Conservation (phyloP, 1,139 yeast species). For the Debaryomycetaceae sp. region DNA sequence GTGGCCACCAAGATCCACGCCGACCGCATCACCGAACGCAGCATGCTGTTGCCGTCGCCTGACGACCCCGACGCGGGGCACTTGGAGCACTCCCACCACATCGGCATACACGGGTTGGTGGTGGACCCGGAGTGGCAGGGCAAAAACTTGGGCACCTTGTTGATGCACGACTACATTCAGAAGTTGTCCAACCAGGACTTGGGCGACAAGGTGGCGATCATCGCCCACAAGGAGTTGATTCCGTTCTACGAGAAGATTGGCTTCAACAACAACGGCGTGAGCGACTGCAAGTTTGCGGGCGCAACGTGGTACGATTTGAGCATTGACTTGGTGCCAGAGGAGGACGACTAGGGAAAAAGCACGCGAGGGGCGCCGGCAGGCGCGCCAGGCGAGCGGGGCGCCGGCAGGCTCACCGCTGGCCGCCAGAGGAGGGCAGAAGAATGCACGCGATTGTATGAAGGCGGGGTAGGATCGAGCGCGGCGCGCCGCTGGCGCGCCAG, state of each 20-base stretch:
- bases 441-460: too few relatives aligned
- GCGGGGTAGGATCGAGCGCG: too few relatives aligned
- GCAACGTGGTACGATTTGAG: slow-evolving; percentile 65
- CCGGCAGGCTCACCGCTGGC: too few relatives aligned
- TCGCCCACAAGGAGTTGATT: slow-evolving; percentile 65
- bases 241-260: slow-evolving; percentile 82
- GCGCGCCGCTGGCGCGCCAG: too few relatives aligned
- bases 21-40: slow-evolving; percentile 51
- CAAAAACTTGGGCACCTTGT: slow-evolving; percentile 73
- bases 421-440: too few relatives aligned
- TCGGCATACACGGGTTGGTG: slow-evolving; percentile 82
- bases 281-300: slow-evolving; percentile 58
- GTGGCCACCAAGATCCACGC: slow-evolving; percentile 70
- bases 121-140: slow-evolving; percentile 79
- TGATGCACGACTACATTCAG: slow-evolving; percentile 86
- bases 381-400: too few relatives aligned
- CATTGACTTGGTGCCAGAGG: slow-evolving; percentile 58
- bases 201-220: slow-evolving; percentile 71
- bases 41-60: slow-evolving; percentile 60
- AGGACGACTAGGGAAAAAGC: slow-evolving; percentile 25
- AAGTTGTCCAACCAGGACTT: slow-evolving; percentile 83
- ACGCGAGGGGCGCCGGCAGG: neutral
- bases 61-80: slow-evolving; percentile 55
- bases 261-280: slow-evolving; percentile 59
- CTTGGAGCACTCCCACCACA: slow-evolving; percentile 63